Base-by-base conservation (phyloP, 2,329 filamentous ascomycete genomes). In the Dothideomycetes sp. region DNA sequence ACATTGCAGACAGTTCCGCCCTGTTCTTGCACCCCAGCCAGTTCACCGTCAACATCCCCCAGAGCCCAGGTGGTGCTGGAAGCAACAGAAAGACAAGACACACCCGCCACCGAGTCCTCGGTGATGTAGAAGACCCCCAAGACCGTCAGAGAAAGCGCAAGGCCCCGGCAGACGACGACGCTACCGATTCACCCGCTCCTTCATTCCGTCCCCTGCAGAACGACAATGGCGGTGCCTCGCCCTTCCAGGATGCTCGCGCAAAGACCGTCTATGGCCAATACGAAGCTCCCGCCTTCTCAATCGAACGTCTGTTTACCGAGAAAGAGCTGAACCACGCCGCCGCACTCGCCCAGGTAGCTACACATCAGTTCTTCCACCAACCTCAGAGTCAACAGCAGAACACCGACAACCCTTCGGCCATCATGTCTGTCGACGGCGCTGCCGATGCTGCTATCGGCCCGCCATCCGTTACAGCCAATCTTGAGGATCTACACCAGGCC, bases 251-350 rank as follows among this genome's bases (percentile, higher is more conserved):
- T 48, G 67, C 68, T 38, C 73, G 72, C 54, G 63, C 67, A 9
- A 67, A 68, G 49, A 64, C 63, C 20, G 55, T 70, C 33, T 68
- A 71, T 34, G 64, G 70, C 32, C 74, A 80, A 48, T 73, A 74
- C 49, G 69, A 73, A 47, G 70, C 74, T 6, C 65, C 74, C 2
- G 64, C 70, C 4, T 79, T 78, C 58, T 77, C 73, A 6, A 69
- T 81, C 43, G 70, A 79, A 42, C 69, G 71, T n/a, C 64, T 81
- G 12, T 81, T 81, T 54, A 80, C 75, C 3, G 76, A 81, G 46
- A 80, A 80, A 61, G 77, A 81, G 56, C 68, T 81, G 39, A 70
- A 70, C 37, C 64, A 75, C 55, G 73, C 76, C 41, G 76, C 74
- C 45, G 77, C 78, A 50, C 68, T 71, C 32, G 77, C 77, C 3